phyloP scores from a whole-genome alignment of 2,329 filamentous ascomycete species.

The Fusarium napiforme region DNA sequence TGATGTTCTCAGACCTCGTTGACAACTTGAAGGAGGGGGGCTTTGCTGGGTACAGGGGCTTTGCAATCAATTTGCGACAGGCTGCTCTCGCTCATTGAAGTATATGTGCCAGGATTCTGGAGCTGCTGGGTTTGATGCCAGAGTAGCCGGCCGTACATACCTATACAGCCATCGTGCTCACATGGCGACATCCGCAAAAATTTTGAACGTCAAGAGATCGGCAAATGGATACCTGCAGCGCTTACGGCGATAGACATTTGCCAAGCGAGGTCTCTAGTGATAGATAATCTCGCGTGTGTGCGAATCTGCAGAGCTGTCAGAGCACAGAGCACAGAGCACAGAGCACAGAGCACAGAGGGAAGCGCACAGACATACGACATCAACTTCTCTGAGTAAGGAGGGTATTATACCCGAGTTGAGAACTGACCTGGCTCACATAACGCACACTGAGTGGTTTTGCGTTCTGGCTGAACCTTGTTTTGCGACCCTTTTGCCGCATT shows the following conservation, averaged over 20 bases:
- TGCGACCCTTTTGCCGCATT: slow-evolving; percentile 26
- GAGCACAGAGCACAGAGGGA: slow-evolving; percentile 12
- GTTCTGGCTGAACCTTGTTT: slow-evolving; percentile 38
- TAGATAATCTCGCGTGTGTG: slow-evolving; percentile 26
- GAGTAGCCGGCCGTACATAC: neutral
- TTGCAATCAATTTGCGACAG: slow-evolving; percentile 1
- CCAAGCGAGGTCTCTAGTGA: slow-evolving; percentile 3
- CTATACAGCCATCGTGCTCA: neutral
- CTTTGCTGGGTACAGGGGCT: slow-evolving; percentile 12
- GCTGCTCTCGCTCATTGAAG: neutral
- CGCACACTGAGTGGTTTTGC: slow-evolving; percentile 20
- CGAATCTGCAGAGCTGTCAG: slow-evolving; percentile 23
- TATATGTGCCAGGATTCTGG: neutral
- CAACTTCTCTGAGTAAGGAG: slow-evolving; percentile 19
- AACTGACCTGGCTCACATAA: slow-evolving; percentile 17
- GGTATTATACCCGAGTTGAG: slow-evolving; percentile 19
- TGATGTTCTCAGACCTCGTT: slow-evolving; percentile 9
- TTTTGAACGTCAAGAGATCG: slow-evolving; percentile 1
- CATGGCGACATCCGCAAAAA: slow-evolving; percentile 2
- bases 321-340: neutral
- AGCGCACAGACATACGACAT: slow-evolving; percentile 30
- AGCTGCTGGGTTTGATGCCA: neutral
- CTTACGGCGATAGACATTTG: slow-evolving; percentile 1
- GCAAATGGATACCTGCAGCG: neutral
- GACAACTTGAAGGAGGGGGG: slow-evolving; percentile 3